Evolutionary conservation across 2,329 filamentous ascomycete genomes (phyloP).

Genomic region (Drechslerella dactyloides): DNA sequence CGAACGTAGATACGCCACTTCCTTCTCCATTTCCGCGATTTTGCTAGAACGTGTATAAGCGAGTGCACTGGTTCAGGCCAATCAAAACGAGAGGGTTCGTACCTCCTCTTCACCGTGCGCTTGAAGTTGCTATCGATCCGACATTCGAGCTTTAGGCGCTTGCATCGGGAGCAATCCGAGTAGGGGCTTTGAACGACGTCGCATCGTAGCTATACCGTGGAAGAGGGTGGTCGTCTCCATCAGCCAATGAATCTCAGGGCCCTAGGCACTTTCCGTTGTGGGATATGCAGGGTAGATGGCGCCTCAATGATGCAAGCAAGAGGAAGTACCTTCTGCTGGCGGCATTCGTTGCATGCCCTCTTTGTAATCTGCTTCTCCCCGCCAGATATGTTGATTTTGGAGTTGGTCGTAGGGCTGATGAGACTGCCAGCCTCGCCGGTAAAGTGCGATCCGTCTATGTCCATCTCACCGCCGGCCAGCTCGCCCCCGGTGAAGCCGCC

Average conservation of each 20-base stretch:
- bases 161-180: conserved; percentile 76
- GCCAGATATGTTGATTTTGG: conserved; percentile 47
- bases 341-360: conserved; percentile 82
- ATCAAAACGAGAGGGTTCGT: neutral
- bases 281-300: neutral
- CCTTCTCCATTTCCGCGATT: conserved; percentile 84
- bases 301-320: conserved; percentile 12
- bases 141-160: conserved; percentile 79
- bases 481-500: conserved; percentile 36
- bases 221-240: conserved; percentile 22
- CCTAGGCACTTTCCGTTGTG: conserved; percentile 7
- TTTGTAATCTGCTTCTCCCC: conserved; percentile 69
- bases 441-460: conserved; percentile 37
- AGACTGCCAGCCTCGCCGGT: conserved; percentile 37
- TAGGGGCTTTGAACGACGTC: conserved; percentile 84
- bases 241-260: conserved; percentile 11
- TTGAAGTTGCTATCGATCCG: conserved; percentile 90
- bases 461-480: conserved; percentile 40
- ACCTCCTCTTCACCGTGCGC: conserved; percentile 73
- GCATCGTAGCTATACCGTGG: conserved; percentile 71
- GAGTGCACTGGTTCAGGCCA: conserved; percentile 6
- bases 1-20: conserved; percentile 71
- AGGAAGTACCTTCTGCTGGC: conserved; percentile 78
- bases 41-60: conserved; percentile 62
- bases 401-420: conserved; percentile 42